Base-by-base conservation (phyloP, 2,329 filamentous ascomycete genomes). In the Pseudogymnoascus verrucosus region DNA sequence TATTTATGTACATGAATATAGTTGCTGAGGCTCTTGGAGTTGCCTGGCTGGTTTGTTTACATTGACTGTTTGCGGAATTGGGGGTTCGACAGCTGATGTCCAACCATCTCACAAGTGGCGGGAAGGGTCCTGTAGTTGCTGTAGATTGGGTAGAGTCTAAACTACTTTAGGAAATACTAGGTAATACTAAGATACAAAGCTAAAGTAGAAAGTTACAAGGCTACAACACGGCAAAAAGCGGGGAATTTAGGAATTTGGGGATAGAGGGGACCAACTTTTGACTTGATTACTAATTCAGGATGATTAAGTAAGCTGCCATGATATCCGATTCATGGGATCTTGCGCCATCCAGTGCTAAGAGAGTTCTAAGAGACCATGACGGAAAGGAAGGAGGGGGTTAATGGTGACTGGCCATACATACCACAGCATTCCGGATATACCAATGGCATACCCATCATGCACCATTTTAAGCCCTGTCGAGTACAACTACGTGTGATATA, bases 1-100 rank as follows among this genome's bases (percentile, higher is more conserved):
- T 51, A 47, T 51, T 26, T 51, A 51, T 51, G 44, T 28, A 26
- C 23, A 51, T 51, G 44, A 51, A 51, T 51, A 16, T 16, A 16
- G 44, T 51, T 51, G 21, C n/a, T 51, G 44, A 51, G 44, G 44
- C 44, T 51, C 44, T n/a, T 51, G 44, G 44, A 51, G 44, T 51
- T 51, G 44, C 44, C 44, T 51, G 23, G 44, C 12, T 4, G 44
- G 44, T 51, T 51, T 51, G 44, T 51, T 51, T 51, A 51, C 44
- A 51, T 51, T 51, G 44, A 14, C 44, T 51, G 44, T 51, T 51
- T 51, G 44, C 44, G 44, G 44, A 51, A 51, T 51, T 51, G 44
- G 2, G 44, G 23, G 44, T 51, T 51, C 44, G 44, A 51, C 44
- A 16, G 23, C 23, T 51, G 23, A 51, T 23, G 16, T 26, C 44